Evolutionary conservation across 2,329 filamentous ascomycete species (phyloP), one percentile per base, ranked within the genome.

Genomic region (Colletotrichum karsti): DNA sequence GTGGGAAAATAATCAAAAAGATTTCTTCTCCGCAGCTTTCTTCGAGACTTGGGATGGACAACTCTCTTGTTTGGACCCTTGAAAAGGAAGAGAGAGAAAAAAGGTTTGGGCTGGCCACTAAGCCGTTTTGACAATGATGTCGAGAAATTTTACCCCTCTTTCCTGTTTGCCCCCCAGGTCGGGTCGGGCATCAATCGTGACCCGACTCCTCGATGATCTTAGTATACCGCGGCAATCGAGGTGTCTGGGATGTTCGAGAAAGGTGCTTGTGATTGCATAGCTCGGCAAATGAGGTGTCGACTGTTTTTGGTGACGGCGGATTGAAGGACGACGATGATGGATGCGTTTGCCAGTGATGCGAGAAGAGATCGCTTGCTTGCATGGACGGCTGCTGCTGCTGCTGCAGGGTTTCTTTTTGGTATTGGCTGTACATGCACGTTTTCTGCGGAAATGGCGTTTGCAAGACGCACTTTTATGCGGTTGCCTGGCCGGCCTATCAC

Each of bases 371-470:
- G 30, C 7, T 20, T 46, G 28, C 50, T 33, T 35, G 55, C 55
- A 58, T 48, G 55, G 18, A 58, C 24, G 20, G 53, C 15, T 37
- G n/a, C n/a, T n/a, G n/a, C n/a, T n/a, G n/a, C n/a, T 35, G 39
- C 26, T 46, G 55, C 55, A 58, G 55, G 28, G 37, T 28, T 28
- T 26, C n/a, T 33, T 15, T 26, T 28, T 15, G 28, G 8, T 12
- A 15, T 42, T 42, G 41, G 41, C 41, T 35, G 55, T 46, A 39
- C 41, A 24, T 33, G 18, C 7, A 7, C n/a, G n/a, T 7, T 30
- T 39, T 30, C 22, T 56, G 63, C 51, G 42, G 63, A 26, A 42
- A 50, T 63, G 51, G 63, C 58, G 59, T 44, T 42, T 63, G 22
- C 20, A 41, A 20, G 18, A 26, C 18, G 39, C 44, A 20, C 26